A percentile compares a stretch with the other conserved stretches of the same genome.
phyloP scores from a whole-genome alignment of 768 basidiomycete species.

The Clitopilus passeckerianus region DNA sequence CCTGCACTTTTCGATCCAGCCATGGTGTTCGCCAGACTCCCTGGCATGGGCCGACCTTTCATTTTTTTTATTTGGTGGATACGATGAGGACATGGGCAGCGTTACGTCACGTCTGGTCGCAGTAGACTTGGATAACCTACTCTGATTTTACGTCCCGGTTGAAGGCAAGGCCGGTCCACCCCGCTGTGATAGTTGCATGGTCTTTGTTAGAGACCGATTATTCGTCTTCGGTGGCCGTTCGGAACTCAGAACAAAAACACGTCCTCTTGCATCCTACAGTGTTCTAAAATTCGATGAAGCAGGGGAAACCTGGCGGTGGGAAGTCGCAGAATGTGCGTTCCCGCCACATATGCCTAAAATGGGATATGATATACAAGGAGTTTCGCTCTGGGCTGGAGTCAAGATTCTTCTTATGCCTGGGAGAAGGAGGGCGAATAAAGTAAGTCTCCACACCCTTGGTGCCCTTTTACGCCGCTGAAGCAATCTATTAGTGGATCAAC shows the following conservation, averaged over 20 bases:
- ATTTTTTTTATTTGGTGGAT: background rate
- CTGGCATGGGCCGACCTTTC: background rate
- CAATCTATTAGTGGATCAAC: background rate
- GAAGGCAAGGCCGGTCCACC: background rate
- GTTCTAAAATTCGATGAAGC: background rate
- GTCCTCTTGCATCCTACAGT: background rate
- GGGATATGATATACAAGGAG: background rate
- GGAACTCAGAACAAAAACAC: background rate
- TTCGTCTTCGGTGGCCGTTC: background rate
- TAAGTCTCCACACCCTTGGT: background rate
- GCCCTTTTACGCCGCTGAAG: background rate
- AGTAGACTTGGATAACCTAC: background rate
- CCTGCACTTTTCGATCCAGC: background rate
- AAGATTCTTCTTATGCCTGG: background rate
- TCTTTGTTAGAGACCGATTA: background rate
- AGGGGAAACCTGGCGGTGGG: background rate
- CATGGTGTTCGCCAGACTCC: background rate
- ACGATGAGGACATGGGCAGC: background rate
- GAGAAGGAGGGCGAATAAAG: background rate
- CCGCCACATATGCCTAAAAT: background rate
- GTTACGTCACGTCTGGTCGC: background rate
- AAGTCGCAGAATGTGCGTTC: background rate
- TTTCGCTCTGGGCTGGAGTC: background rate
- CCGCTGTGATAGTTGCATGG: background rate
- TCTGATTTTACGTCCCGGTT: background rate